These are phyloP conservation scores for Lanmaoa rubissima DNA, from an alignment of 768 basidiomycete species.

Conservation along the genomic window DNA sequence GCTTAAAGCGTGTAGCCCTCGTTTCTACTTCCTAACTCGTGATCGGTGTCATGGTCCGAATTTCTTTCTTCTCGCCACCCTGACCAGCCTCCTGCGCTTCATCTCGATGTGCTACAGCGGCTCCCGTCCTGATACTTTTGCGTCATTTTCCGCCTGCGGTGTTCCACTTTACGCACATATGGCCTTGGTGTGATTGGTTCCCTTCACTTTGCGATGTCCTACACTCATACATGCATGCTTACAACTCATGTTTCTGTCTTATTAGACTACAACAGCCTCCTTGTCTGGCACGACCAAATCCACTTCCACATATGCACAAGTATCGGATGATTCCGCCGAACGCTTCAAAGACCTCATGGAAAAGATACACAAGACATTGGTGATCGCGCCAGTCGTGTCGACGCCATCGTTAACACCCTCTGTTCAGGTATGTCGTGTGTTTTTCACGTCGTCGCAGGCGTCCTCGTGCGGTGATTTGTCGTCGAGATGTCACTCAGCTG, in stretches of 20 bases:
- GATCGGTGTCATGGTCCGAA: background rate
- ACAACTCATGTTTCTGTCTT: slow-evolving; percentile 10
- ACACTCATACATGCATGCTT: slow-evolving; percentile 3
- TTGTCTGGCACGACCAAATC: slow-evolving; percentile 7
- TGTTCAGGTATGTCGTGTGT: slow-evolving; percentile 16
- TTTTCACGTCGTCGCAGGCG: background rate
- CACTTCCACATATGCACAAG: slow-evolving; percentile 4
- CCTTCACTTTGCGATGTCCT: background rate
- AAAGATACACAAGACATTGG: slow-evolving; percentile 66
- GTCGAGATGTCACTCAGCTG: background rate
- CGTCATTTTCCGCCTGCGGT: background rate
- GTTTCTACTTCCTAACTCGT: background rate
- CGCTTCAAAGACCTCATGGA: slow-evolving; percentile 55
- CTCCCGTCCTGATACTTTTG: background rate
- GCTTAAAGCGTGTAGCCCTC: slow-evolving; percentile 8
- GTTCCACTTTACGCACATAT: slow-evolving; percentile 7
- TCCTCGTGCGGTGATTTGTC: background rate
- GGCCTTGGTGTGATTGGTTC: slow-evolving; percentile 11
- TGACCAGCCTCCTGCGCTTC: background rate
- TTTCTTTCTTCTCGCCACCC: background rate
- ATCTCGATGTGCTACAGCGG: background rate
- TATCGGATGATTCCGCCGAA: slow-evolving; percentile 13
- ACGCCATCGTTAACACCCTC: slow-evolving; percentile 18
- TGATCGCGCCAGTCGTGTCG: slow-evolving; percentile 54
- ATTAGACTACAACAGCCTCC: slow-evolving; percentile 4